Base-by-base conservation (phyloP, 2,329 filamentous ascomycete species). In the Trichoderma oligosporum region DNA sequence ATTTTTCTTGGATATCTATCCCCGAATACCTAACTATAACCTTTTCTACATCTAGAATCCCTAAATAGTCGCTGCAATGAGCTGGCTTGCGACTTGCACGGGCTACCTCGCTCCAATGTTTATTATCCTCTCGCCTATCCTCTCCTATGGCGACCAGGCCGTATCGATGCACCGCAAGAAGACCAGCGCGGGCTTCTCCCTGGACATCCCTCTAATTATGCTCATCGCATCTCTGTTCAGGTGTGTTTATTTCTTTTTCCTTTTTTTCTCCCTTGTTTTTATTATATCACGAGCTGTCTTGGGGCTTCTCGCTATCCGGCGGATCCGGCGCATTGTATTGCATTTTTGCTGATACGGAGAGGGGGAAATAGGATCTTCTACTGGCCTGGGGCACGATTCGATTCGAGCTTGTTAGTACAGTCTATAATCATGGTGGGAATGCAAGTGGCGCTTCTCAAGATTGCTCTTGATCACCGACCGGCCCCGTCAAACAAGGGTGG, bases 201-300 rank as follows among this genome's bases (percentile, higher is more conserved):
- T 88, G 61, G 85, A 88, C 65, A 88, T 87, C 42, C 85, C 85
- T 29, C 74, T 88, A 57, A 88, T 88, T 61, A 88, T 88, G 85
- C 80, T 88, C 49, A 78, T 87, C 54, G 83, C 85, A 25, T 88
- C 84, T 3, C 73, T 88, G 55, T 73, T 87, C 56, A 83, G 84
- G 82, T 87, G 67, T 45, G 74, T 61, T 9, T 18, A 12, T 6
- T 16, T 20, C n/a, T 9, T 33, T 12, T 18, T 47, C 18, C 24
- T 11, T 29, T 42, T 12, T 42, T n/a, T n/a, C n/a, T n/a, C n/a
- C n/a, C n/a, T n/a, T n/a, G n/a, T n/a, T n/a, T n/a, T n/a, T n/a
- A n/a, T n/a, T n/a, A n/a, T n/a, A 14, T 35, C 49, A n/a, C n/a
- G 18, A 14, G 20, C 20, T 16, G 7, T 36, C 8, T 12, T 2